Evolutionary conservation across 257 asterid genomes (phyloP), one percentile per base, ranked within the genome.

Genomic region (Ehretia macrophylla): DNA sequence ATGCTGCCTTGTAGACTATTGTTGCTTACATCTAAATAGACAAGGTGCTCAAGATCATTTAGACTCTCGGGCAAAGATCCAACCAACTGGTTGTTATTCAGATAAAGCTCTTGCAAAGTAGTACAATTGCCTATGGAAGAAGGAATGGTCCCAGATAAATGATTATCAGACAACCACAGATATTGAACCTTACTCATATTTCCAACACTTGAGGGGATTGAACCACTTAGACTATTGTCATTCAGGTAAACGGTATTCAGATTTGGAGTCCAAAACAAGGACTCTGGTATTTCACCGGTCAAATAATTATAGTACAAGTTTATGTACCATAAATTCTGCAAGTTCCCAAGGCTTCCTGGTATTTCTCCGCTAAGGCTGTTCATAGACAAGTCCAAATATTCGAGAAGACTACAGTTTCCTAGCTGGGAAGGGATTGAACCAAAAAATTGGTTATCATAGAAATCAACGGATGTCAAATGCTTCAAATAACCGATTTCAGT

Each of bases 41-140:
- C 55, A 55, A 91, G 82, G 45, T 66, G 64, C 66, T 69, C 75
- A 4, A 91, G 90, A 68, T 71, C 73, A 62, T 78, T 82, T 61
- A 88, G 76, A 62, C 81, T 81, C 58, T 40, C 72, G 21, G 94
- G 91, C 74, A 87, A 68, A 18, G 59, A 40, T 58, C 98, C 95
- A 20, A 56, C 72, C 20, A 91, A 51, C 35, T 17, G 60, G 75
- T 91, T 91, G 32, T 66, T 57, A 42, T 55, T 65, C 84, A 91
- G 48, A 72, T 37, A 67, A 66, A 87, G 81, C 0, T 55, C 73
- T 67, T 67, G 66, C 86, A 91, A 75, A 49, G 63, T 38, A 62
- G 72, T 80, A 65, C 87, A 87, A 63, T 82, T 84, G 22, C 88
- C 94, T 53, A 85, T 57, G 52, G 95, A 80, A 10, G 81, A 69